These are phyloP conservation scores for Cladosporium halotolerans DNA, from an alignment of 2,329 filamentous ascomycete species.

Conservation along the genomic window DNA sequence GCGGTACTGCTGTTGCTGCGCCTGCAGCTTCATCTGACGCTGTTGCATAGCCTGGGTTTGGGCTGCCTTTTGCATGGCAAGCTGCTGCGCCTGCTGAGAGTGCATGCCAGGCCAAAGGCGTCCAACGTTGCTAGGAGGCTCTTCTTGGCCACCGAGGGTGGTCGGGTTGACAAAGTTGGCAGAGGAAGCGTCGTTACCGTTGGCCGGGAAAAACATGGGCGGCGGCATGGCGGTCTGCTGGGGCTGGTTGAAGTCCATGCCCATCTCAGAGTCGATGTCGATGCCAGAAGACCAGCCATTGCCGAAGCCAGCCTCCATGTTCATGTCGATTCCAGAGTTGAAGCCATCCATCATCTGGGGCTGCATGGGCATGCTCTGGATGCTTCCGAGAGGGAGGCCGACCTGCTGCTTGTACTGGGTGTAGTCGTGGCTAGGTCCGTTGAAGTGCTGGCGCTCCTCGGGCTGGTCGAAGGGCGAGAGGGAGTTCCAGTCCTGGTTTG, in stretches of 20 bases:
- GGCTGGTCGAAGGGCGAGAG: constrained; percentile 28
- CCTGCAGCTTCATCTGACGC: constrained; percentile 43
- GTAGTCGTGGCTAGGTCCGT: constrained; percentile 81
- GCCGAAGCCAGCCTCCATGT: constrained; percentile 49
- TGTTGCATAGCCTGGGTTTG: constrained; percentile 37
- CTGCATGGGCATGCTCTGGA: constrained; percentile 73
- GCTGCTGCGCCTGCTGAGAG: constrained; percentile 68
- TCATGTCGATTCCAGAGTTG: constrained; percentile 57
- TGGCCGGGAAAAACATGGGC: constrained; percentile 58
- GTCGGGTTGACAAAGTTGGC: constrained; percentile 66
- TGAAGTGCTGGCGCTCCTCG: constrained; percentile 33
- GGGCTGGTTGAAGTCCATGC: constrained; percentile 50
- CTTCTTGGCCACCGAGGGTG: constrained; percentile 59
- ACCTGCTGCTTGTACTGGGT: constrained; percentile 94
- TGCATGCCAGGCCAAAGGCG: constrained; percentile 92
- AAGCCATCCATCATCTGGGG: constrained; percentile 28
- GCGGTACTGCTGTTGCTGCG: constrained; percentile 33
- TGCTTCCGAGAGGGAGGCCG: constrained; percentile 76
- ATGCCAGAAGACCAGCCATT: constrained; percentile 51
- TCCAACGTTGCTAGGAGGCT: constrained; percentile 50
- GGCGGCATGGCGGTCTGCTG: constrained; percentile 37
- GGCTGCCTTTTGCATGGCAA: constrained; percentile 50
- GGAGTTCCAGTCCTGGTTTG: constrained; percentile 12
- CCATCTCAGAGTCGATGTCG: constrained; percentile 56
- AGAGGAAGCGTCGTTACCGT: constrained; percentile 27